Conservation (phyloP, 495 filamentous ascomycete genomes). For the Delitschia confertaspora region DNA sequence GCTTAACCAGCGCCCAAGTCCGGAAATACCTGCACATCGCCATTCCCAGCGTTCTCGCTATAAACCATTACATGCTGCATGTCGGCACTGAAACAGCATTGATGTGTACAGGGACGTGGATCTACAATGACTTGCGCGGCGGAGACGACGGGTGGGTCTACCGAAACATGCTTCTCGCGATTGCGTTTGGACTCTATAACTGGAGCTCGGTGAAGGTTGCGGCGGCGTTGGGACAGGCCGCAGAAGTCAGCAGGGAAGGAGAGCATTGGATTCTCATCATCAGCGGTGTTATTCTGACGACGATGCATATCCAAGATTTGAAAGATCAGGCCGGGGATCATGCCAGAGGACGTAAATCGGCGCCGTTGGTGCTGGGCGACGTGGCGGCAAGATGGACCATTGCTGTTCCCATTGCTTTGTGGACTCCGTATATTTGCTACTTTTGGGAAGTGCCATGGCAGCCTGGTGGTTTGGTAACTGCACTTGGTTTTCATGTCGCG, state of each 20-base stretch:
- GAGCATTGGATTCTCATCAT: conserved; percentile 41
- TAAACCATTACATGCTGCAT: conserved; percentile 33
- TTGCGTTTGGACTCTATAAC: conserved; percentile 36
- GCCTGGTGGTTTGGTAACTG: neutral
- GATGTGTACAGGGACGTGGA: conserved; percentile 37
- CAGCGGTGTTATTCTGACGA: conserved; percentile 40
- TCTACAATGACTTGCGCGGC: conserved; percentile 49
- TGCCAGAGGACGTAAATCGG: conserved; percentile 36
- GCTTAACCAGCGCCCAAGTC: conserved; percentile 36
- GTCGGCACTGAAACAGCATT: conserved; percentile 31
- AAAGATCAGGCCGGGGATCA: conserved; percentile 43
- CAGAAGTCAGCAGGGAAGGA: conserved; percentile 17
- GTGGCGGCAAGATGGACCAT: conserved; percentile 35
- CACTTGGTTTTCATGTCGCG: neutral
- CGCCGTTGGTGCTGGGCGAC: conserved; percentile 41
- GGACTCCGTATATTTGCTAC: conserved; percentile 35
- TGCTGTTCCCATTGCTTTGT: conserved; percentile 35
- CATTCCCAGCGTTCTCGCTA: conserved; percentile 33
- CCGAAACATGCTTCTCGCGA: conserved; percentile 42
- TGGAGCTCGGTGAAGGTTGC: conserved; percentile 27
- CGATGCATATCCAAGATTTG: conserved; percentile 47
- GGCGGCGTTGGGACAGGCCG: conserved; percentile 15
- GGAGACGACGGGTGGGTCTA: conserved; percentile 37
- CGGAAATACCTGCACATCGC: conserved; percentile 32
- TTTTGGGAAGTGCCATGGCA: conserved; percentile 34